Base-by-base conservation (phyloP, 225 moss, liverwort and hornwort genomes). In the Polytrichum formosum region DNA sequence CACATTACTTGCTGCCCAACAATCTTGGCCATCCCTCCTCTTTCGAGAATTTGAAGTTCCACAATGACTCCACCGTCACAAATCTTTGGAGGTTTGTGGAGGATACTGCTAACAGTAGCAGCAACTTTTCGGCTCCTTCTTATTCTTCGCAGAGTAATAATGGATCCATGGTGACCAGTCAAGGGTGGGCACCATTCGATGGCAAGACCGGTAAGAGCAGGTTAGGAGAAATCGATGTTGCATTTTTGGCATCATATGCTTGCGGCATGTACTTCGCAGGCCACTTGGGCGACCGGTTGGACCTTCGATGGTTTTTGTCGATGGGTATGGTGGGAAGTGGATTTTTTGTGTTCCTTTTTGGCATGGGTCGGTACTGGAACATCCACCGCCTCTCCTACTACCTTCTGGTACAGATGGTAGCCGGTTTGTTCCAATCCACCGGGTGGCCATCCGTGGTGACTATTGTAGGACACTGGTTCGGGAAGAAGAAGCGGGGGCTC, bases 371-470 rank as follows among this genome's bases (percentile, higher is more conserved):
- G 28, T 89, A 83, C 83, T 25, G 79, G 5, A 71, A 86, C 21
- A 72, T 89, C 18, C 89, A 89, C 46, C 76, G 55, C 53, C 64
- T 89, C 23, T 70, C 72, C 10, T 89, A 70, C 58, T 89, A 73
- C 67, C 31, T 89, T 19, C 55, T 66, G 0, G 81, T 86, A 60
- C 89, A 89, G 69, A 71, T 85, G 68, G 30, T 72, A 8, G 81
- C 83, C 6, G 89, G 89, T 31, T 25, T 86, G 16, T 72, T 83
- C 65, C 89, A 89, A 77, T 79, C 89, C 6, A 79, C 83, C 7
- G 89, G 89, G 23, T 89, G 89, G 89, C 89, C 89, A 2, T 83
- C 89, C 0, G 89, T 89, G 18, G 89, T 89, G 28, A 69, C 89
- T 23, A 66, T 85, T 10, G 80, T 89, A 16, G 85, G 85, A 1